Conservation (phyloP, 2,329 filamentous ascomycete species). For the Epichloe coenophiala region DNA sequence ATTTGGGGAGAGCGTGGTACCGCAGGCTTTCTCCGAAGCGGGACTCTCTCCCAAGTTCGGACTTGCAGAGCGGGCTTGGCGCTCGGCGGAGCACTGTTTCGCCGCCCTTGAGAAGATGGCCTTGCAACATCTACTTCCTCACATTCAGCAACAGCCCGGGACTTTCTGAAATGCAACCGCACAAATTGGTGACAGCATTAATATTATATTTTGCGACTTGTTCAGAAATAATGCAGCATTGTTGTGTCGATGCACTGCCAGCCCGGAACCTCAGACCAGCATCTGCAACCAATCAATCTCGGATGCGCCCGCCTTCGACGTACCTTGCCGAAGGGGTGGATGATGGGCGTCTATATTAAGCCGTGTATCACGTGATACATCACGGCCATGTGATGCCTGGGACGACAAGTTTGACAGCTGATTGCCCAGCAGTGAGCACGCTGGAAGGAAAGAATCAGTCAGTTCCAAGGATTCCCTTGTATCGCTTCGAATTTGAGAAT, state of each 20-base stretch:
- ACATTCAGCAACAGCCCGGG: not conserved
- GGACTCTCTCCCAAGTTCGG: constrained; percentile 15
- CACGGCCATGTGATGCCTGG: too few species aligned
- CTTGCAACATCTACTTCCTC: not conserved
- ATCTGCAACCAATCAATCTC: not conserved
- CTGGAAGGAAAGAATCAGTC: too few species aligned
- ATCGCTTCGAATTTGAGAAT: not conserved
- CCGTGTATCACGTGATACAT: not conserved
- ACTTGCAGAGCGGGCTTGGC: constrained; percentile 3
- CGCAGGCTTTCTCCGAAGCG: constrained; percentile 23
- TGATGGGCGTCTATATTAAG: not conserved
- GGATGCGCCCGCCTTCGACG: not conserved
- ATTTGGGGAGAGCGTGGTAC: constrained; percentile 27
- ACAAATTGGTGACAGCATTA: not conserved
- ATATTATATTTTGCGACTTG: not conserved
- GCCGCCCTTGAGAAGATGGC: not conserved
- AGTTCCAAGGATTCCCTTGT: too few species aligned
- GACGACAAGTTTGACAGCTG: too few species aligned
- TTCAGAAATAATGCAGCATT: not conserved
- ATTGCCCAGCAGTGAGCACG: too few species aligned
- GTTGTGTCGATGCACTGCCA: not conserved
- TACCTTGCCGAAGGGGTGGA: not conserved
- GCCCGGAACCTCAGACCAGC: not conserved
- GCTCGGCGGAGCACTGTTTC: constrained; percentile 9
- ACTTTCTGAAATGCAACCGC: not conserved